Evolutionary conservation across 1,284 basidiomycete species (phyloP), one percentile per base, ranked within the genome.

Genomic region (Naganishia sp.): DNA sequence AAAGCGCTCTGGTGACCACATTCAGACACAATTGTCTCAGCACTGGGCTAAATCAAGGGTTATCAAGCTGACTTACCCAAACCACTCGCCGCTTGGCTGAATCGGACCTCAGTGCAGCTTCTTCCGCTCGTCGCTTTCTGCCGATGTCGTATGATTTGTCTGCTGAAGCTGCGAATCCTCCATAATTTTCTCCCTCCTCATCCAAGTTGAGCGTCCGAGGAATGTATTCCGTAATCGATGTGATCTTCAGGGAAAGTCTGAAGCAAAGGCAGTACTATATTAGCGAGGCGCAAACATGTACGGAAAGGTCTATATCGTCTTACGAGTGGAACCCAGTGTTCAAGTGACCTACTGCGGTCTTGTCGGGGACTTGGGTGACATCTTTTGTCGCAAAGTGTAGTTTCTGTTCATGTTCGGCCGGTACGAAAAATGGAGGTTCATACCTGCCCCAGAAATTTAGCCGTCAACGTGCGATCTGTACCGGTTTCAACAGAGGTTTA

Each of bases 271-370:
- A n/a, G 21, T 49, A 35, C n/a, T 21, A n/a, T 42, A n/a, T 42
- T 6, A 42, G 47, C 35, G n/a, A 45, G 17, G 46, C 28, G 7
- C 43, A 43, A 32, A 42, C 45, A 28, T 32, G 9, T 15, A 15
- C 11, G 7, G 4, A 47, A 25, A 13, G 41, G 43, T 28, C 28
- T 5, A 28, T 28, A 21, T 15, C n/a, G 18, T 46, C 67, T 65
- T 41, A 68, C 67, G 63, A 63, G 58, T 69, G 68, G 39, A 66
- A 63, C 3, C 65, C 65, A n/a, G 63, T 62, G 18, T 69, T 60
- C 23, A 69, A 15, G 23, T 39, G 31, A 6, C 67, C 65, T 13
- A 69, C 50, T 11, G 49, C 32, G 21, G 39, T 46, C 43, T 55
- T 56, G 25, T 66, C 64, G 0, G 68, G 65, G 0, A 51, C n/a